phyloP scores from a whole-genome alignment of 306 rosid species.

The Pachyrhizus erosus region DNA sequence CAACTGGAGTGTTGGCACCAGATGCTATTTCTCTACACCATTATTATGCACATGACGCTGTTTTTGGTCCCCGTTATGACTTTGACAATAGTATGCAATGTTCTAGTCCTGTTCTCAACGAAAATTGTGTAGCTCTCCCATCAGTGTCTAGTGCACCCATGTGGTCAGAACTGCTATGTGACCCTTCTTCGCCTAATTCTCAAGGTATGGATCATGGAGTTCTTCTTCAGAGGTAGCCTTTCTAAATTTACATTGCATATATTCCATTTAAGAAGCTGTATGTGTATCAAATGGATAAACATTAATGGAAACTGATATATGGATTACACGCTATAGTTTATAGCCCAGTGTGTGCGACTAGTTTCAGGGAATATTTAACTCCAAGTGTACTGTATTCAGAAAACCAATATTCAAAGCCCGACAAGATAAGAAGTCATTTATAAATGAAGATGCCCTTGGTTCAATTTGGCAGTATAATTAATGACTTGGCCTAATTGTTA shows the following conservation, averaged over 20 bases:
- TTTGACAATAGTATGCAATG: constrained; percentile 46
- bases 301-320: constrained; percentile 1
- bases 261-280: not conserved
- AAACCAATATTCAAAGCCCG: not conserved
- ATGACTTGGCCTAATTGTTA: too few species aligned
- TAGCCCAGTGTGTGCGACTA: not conserved
- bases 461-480: not conserved
- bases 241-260: not conserved
- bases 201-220: constrained; percentile 46
- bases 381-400: not conserved
- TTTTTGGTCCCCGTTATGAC: constrained; percentile 50
- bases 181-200: constrained; percentile 55
- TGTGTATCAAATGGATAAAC: not conserved
- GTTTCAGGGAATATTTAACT: not conserved
- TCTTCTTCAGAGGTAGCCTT: not conserved
- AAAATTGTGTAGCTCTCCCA: constrained; percentile 20
- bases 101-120: constrained; percentile 32
- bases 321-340: not conserved
- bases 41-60: constrained; percentile 57
- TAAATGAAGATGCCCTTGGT: not conserved
- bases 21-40: constrained; percentile 61
- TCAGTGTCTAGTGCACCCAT: constrained; percentile 47
- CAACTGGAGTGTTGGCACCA: constrained; percentile 76
- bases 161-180: constrained; percentile 60
- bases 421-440: not conserved